Evolutionary conservation across 2,329 filamentous ascomycete species (phyloP), one percentile per base, ranked within the genome.

Genomic region (Hirsutella minnesotensis): DNA sequence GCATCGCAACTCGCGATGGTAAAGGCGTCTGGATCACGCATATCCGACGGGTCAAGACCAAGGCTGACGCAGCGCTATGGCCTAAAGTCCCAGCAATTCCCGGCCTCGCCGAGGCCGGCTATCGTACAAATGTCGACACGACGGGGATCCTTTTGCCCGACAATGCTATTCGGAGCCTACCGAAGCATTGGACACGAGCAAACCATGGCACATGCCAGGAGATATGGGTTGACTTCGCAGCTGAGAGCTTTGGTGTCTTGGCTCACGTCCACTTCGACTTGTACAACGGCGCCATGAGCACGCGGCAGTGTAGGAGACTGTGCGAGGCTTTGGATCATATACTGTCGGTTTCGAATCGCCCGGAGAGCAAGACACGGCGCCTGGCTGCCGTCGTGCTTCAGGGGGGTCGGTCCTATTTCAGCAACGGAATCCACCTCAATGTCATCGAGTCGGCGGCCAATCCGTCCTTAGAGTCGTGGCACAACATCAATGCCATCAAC

Each of bases 261-360:
- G 64, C 64, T 0, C 65, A 64, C 42, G 47, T 67, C n/a, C 60
- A 63, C 49, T 67, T 64, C 43, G 55, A 66, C 41, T 64, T 65
- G 41, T 67, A 66, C 53, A 67, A 67, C 42, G 64, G 64, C 24
- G 64, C 64, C 40, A 66, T 67, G 63, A 58, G 61, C 19, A 65
- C 63, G 0, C 46, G 44, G 7, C 61, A 67, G 43, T 67, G 64
- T 48, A 55, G 53, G 12, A 55, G 56, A 9, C 50, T 66, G 20
- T 55, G 61, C 40, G 51, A 56, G 8, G 62, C 61, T 12, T 55
- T 67, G 40, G 56, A 60, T 15, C 56, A 56, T 41, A 54, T 67
- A 27, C 44, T 62, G 5, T 46, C 50, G n/a, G 50, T 49, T 9
- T 15, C 49, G 3, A 29, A 42, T 19, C 49, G 55, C 15, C 46